phyloP scores from a whole-genome alignment of 129 eudicot species.

The Mikania micrantha region DNA sequence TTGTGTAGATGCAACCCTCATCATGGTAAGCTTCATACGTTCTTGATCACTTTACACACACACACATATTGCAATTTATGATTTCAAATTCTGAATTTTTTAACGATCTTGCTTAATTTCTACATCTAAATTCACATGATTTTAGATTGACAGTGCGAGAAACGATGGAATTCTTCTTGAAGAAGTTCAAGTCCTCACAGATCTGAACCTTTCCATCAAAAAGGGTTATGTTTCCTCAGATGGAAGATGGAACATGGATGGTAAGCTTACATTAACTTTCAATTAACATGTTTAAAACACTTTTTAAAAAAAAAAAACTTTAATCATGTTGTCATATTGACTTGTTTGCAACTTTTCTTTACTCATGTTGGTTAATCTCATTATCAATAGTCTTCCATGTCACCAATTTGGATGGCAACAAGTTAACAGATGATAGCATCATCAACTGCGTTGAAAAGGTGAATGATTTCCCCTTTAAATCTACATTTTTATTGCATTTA shows the following conservation, averaged over 20 bases:
- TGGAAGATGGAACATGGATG: conserved; percentile 98
- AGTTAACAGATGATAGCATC: conserved; percentile 63
- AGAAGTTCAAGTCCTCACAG: conserved; percentile 88
- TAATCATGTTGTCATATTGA: conserved; percentile 17
- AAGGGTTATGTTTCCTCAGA: conserved; percentile 92
- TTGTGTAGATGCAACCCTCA: conserved; percentile 60
- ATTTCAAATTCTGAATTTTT: background rate
- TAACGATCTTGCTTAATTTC: background rate
- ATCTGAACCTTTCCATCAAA: conserved; percentile 78
- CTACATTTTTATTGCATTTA: background rate
- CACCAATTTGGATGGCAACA: conserved; percentile 74
- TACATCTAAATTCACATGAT: background rate
- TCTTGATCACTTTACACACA: background rate
- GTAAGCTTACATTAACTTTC: conserved; percentile 22
- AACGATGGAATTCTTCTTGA: conserved; percentile 86
- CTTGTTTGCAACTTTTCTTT: conserved; percentile 6
- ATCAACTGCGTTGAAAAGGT: conserved; percentile 82
- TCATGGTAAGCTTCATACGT: conserved; percentile 50
- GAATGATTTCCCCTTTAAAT: background rate
- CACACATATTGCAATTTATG: background rate
- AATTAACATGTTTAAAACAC: background rate
- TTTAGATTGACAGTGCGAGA: conserved; percentile 81
- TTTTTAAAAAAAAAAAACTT: background rate
- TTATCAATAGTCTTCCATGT: conserved; percentile 79
- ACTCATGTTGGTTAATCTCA: conserved; percentile 13